phyloP scores from a whole-genome alignment of 2,329 filamentous ascomycete species.

The Elsinoe australis region DNA sequence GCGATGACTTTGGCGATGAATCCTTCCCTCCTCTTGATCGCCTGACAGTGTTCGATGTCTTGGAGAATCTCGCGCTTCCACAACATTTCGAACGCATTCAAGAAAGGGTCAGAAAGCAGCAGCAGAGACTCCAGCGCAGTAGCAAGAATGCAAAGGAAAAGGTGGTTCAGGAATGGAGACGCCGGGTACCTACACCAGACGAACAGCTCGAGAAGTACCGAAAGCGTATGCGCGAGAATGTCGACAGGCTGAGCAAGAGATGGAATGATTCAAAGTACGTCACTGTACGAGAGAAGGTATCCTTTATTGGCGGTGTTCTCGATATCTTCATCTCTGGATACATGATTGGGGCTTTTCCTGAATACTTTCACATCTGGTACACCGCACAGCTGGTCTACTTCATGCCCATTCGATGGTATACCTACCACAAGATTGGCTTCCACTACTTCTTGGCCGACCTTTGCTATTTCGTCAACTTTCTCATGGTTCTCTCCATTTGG shows the following conservation, averaged over 20 bases:
- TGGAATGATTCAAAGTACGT: constrained; percentile 90
- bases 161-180: constrained; percentile 88
- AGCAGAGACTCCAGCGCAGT: constrained; percentile 68
- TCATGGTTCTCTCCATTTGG: constrained; percentile 78
- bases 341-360: constrained; percentile 74
- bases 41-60: constrained; percentile 81
- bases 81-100: constrained; percentile 89
- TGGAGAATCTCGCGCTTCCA: constrained; percentile 85
- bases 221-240: constrained; percentile 74
- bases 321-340: constrained; percentile 98
- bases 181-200: constrained; percentile 75
- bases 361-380: constrained; percentile 91
- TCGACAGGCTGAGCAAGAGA: constrained; percentile 74
- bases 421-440: constrained; percentile 83
- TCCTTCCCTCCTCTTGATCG: constrained; percentile 80
- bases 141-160: constrained; percentile 75
- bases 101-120: constrained; percentile 74
- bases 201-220: constrained; percentile 89
- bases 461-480: constrained; percentile 95
- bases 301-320: constrained; percentile 91
- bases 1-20: constrained; percentile 62
- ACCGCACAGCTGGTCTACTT: constrained; percentile 59
- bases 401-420: constrained; percentile 91
- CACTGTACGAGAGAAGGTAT: constrained; percentile 83
- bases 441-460: constrained; percentile 97